Base-by-base conservation (phyloP, 805 yeast species). In the Lipomyces sp. region DNA sequence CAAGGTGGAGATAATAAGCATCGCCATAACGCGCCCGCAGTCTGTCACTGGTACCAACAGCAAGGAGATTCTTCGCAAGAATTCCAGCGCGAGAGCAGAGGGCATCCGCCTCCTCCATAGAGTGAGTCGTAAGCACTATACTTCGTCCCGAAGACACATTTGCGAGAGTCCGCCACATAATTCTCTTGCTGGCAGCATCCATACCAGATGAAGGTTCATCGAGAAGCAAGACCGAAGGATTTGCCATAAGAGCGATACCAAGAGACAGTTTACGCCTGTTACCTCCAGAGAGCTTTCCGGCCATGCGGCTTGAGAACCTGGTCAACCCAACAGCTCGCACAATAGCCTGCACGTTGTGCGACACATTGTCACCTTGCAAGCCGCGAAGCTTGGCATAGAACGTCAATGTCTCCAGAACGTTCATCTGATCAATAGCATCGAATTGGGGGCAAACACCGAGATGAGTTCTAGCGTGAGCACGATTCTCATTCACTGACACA, bases 391-490 rank as follows among this genome's bases (percentile, higher is more conserved):
- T 68, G 6, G 76, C 79, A 64, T 77, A 77, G 65, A 77, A 76
- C 42, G 70, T 64, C 42, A 77, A 67, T 32, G 73, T 75, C 63
- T 77, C 77, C 0, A 66, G 66, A 7, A 77, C 80, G 2, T 74
- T 77, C 74, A 77, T 67, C 60, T 72, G 73, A 56, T 77, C 80
- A 72, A 77, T 76, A n/a, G 80, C 79, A 64, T 77, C 80, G 66
- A 77, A 77, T 65, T 77, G 80, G 3, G 80, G 80, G 60, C 80
- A 77, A 8, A 77, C 79, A 1, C 80, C 80, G n/a, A 77, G 74
- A 53, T 70, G 69, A 8, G 76, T 60, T 15, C 80, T 71, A 11
- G 79, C 79, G 5, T 55, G 66, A 2, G 77, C 70, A 39, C 74
- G 69, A 62, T 77, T 70, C 32, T 65, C 53, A 18, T 65, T 51